phyloP scores from a whole-genome alignment of 2,329 filamentous ascomycete genomes.

The Nigrospora sphaerica region DNA sequence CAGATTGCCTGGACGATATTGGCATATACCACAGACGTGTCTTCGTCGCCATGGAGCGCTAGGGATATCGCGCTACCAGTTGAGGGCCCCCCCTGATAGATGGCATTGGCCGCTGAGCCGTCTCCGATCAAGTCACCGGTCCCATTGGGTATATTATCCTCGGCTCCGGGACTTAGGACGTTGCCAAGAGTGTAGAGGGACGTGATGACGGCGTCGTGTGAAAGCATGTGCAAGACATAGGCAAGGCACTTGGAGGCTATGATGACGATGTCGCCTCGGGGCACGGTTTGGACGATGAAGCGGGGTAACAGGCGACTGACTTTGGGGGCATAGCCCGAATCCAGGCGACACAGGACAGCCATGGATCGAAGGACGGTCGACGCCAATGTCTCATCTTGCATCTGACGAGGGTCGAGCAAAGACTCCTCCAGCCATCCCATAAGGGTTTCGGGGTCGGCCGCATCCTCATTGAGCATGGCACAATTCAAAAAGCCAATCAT shows the following conservation, averaged over 20 bases:
- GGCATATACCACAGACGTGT: conserved; percentile 67
- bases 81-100: conserved; percentile 50
- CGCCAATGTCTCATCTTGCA: conserved; percentile 72
- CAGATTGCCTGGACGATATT: conserved; percentile 96
- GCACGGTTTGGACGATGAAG: conserved; percentile 79
- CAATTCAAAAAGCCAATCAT: conserved; percentile 83
- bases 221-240: conserved; percentile 71
- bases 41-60: conserved; percentile 67
- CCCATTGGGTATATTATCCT: conserved; percentile 46
- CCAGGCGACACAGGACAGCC: conserved; percentile 72
- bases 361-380: conserved; percentile 73
- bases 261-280: conserved; percentile 60
- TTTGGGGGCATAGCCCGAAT: conserved; percentile 63
- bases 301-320: conserved; percentile 75
- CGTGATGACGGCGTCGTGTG: conserved; percentile 88
- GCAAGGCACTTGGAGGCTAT: conserved; percentile 82
- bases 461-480: conserved; percentile 71
- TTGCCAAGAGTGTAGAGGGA: conserved; percentile 97
- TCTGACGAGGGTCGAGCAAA: conserved; percentile 71
- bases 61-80: conserved; percentile 76
- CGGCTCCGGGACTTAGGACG: conserved; percentile 69
- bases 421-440: conserved; percentile 82
- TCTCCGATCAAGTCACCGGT: conserved; percentile 30
- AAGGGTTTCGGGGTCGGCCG: conserved; percentile 70
- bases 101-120: conserved; percentile 28